Percentiles rank a stretch among this genome's conserved stretches.
phyloP scores from a whole-genome alignment of 129 eudicot species.

The Pittosporum tobira region DNA sequence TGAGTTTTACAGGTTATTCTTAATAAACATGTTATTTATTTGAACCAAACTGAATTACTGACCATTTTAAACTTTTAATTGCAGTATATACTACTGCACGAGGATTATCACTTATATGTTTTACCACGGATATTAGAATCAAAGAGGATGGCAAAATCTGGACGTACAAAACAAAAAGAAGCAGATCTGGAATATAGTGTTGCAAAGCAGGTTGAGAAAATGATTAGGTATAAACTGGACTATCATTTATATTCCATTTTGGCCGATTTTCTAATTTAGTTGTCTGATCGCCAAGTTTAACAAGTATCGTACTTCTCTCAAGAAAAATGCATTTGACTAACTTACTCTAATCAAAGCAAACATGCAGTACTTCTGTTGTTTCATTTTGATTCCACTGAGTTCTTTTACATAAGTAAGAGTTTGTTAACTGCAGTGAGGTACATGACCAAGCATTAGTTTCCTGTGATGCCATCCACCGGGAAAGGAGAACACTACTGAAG shows the following conservation, averaged over 20 bases:
- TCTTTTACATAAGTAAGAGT: constrained; percentile 1
- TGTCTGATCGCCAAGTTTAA: neutral
- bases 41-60: constrained; percentile 4
- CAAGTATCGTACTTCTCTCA: neutral
- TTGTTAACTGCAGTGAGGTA: constrained; percentile 67
- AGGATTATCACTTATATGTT: constrained; percentile 91
- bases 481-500: constrained; percentile 77
- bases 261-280: too few species aligned
- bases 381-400: too few species aligned
- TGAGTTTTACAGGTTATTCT: constrained; percentile 26
- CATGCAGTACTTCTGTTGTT: neutral
- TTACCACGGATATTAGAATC: constrained; percentile 94
- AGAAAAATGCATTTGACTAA: too few species aligned
- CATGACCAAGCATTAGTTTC: constrained; percentile 87
- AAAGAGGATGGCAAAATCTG: constrained; percentile 97
- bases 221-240: constrained; percentile 66
- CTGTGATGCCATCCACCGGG: constrained; percentile 90
- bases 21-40: constrained; percentile 8
- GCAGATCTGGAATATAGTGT: constrained; percentile 98
- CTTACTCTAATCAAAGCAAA: too few species aligned
- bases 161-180: constrained; percentile 95
- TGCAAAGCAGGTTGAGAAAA: constrained; percentile 98
- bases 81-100: constrained; percentile 87
- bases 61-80: constrained; percentile 9
- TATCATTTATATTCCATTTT: too few species aligned